These are phyloP conservation scores for Discostella pseudostelligera DNA, from an alignment of 108 stramenopile genomes.

Conservation along the genomic window DNA sequence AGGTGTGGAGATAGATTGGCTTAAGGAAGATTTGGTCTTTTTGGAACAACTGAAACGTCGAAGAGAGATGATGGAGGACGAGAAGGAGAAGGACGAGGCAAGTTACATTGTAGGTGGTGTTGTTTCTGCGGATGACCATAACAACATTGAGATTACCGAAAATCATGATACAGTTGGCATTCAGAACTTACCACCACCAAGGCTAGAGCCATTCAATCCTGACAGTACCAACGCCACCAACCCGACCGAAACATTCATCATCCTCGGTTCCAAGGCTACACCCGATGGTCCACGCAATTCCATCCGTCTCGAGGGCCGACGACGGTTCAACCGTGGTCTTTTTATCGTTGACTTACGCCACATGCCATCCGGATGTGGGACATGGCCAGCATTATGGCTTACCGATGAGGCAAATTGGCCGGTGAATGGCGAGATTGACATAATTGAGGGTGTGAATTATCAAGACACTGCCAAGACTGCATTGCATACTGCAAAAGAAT, in stretches of 20 bases:
- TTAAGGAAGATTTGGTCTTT: slow-evolving; percentile 40
- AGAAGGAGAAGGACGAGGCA: slow-evolving; percentile 6
- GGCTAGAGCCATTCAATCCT: slow-evolving; percentile 48
- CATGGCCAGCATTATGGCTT: slow-evolving; percentile 91
- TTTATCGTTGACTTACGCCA: slow-evolving; percentile 80
- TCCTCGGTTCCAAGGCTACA: slow-evolving; percentile 66
- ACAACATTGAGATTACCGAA: slow-evolving; percentile 9
- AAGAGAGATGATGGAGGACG: slow-evolving; percentile 9
- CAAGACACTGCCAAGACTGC: slow-evolving; percentile 84
- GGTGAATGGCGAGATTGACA: slow-evolving; percentile 86
- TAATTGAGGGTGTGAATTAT: slow-evolving; percentile 84
- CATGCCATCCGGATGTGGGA: slow-evolving; percentile 86
- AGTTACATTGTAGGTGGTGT: neutral
- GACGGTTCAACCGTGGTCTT: slow-evolving; percentile 76
- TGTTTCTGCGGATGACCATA: neutral
- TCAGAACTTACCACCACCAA: slow-evolving; percentile 12
- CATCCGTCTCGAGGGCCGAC: slow-evolving; percentile 73
- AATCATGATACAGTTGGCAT: neutral
- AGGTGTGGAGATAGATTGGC: slow-evolving; percentile 40
- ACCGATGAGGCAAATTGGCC: slow-evolving; percentile 87
- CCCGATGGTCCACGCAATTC: slow-evolving; percentile 73
- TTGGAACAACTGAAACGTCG: slow-evolving; percentile 38
- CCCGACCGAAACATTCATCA: slow-evolving; percentile 69
- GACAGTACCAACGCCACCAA: slow-evolving; percentile 8
- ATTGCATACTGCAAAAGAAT: slow-evolving; percentile 59